Conservation (phyloP, 345 rosid species). For the Hirschfeldia incana region DNA sequence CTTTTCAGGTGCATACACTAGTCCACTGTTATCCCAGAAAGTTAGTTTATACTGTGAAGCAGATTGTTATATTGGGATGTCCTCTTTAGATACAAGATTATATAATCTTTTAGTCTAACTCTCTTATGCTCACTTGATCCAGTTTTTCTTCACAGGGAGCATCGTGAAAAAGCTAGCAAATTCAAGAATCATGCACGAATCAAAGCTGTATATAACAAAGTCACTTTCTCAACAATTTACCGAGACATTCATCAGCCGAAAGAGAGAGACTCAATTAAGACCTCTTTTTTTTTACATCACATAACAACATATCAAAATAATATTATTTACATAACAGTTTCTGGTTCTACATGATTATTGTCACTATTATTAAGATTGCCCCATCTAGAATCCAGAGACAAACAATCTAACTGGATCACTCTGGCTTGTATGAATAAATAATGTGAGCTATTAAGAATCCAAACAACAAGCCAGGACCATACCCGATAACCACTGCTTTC, state of each 20-base stretch:
- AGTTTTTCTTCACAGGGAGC: no score
- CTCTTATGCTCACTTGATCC: no score
- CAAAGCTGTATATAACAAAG: not conserved
- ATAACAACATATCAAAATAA: not conserved
- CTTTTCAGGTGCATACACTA: no score
- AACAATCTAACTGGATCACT: not conserved
- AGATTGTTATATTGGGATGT: no score
- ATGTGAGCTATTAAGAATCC: not conserved
- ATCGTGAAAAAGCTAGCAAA: no score
- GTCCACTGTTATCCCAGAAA: no score
- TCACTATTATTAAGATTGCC: not conserved
- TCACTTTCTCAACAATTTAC: not conserved
- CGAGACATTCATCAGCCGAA: not conserved
- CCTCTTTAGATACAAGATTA: no score
- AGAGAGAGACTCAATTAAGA: not conserved
- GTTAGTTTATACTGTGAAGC: no score
- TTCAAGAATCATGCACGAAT: not conserved
- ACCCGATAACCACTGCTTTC: not conserved
- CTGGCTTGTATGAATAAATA: not conserved
- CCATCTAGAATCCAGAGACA: not conserved
- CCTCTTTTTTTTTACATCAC: not conserved
- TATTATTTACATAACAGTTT: not conserved
- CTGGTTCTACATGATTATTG: not conserved
- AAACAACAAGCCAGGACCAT: conserved; percentile 2
- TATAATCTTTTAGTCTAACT: no score